These are phyloP conservation scores for Fusarium sp. DNA, from an alignment of 2,329 filamentous ascomycete genomes.

Conservation along the genomic window DNA sequence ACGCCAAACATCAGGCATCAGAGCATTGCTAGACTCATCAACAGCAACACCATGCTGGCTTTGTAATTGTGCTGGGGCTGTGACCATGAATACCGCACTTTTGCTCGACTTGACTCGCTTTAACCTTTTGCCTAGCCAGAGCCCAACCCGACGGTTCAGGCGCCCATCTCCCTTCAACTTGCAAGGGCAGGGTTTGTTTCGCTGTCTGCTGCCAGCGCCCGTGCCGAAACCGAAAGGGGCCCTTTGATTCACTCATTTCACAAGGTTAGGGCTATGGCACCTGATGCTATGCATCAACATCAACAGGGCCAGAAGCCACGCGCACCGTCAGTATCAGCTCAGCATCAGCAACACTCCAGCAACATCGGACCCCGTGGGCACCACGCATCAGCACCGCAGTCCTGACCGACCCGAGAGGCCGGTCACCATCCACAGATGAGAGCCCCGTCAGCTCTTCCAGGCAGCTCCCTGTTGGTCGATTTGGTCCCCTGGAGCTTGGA, in stretches of 20 bases:
- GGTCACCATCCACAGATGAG: constrained; percentile 37
- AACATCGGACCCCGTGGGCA: constrained; percentile 26
- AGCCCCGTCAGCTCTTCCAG: constrained; percentile 18
- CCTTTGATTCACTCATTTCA: constrained; percentile 12
- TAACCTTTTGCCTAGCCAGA: constrained; percentile 11
- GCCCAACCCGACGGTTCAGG: constrained; percentile 48
- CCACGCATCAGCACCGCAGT: constrained; percentile 25
- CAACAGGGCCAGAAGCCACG: background rate
- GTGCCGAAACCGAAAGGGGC: constrained; percentile 30
- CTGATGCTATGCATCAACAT: constrained; percentile 6
- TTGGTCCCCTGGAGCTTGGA: constrained; percentile 26
- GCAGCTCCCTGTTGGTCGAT: constrained; percentile 15
- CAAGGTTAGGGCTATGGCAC: constrained; percentile 1
- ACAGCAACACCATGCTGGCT: background rate
- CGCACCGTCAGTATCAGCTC: background rate
- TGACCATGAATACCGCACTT: background rate
- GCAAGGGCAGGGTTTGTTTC: constrained; percentile 40
- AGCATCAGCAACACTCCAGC: constrained; percentile 5
- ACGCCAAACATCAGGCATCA: constrained; percentile 16
- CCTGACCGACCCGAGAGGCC: constrained; percentile 39
- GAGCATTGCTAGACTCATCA: constrained; percentile 1
- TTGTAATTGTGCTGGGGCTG: background rate
- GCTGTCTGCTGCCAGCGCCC: constrained; percentile 12
- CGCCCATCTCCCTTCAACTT: constrained; percentile 28
- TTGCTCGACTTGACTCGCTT: background rate